A percentile compares a stretch with the other conserved stretches of the same genome.
These are phyloP conservation scores for Podospora pseudopauciseta DNA, from an alignment of 495 filamentous ascomycete species.

Conservation along the genomic window DNA sequence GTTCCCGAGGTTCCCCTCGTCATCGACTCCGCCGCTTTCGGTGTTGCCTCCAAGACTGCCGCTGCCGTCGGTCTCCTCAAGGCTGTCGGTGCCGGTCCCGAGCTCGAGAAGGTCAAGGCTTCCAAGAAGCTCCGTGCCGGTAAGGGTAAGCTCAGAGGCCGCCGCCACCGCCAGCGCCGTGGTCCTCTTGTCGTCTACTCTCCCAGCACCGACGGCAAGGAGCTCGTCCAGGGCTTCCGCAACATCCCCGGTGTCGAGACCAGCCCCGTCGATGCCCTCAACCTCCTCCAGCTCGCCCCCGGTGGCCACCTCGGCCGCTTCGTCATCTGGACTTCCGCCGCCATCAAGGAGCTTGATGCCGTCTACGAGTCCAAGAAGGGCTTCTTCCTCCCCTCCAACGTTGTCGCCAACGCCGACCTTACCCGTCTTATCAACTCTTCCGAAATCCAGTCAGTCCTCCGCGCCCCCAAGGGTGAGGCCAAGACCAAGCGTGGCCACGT, in stretches of 20 bases:
- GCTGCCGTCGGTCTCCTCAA: slow-evolving; percentile 81
- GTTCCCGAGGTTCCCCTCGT: slow-evolving; percentile 97
- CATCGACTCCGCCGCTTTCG: slow-evolving; percentile 82
- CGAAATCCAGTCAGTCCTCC: slow-evolving; percentile 92
- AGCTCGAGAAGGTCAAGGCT: slow-evolving; percentile 88
- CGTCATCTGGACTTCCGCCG: slow-evolving; percentile 96
- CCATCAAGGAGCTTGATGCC: slow-evolving; percentile 90
- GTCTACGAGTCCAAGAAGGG: slow-evolving; percentile 99
- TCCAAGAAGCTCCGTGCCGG: slow-evolving; percentile 93
- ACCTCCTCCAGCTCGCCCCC: slow-evolving; percentile 97
- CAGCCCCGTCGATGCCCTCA: slow-evolving; percentile 86
- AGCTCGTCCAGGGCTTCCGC: slow-evolving; percentile 88
- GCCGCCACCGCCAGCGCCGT: slow-evolving; percentile 94
- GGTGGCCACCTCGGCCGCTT: slow-evolving; percentile 99
- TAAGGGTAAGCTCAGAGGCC: slow-evolving; percentile 95
- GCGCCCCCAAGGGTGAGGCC: slow-evolving; percentile 81
- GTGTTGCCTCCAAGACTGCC: slow-evolving; percentile 80
- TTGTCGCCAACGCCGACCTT: slow-evolving; percentile 88
- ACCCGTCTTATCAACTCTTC: slow-evolving; percentile 97
- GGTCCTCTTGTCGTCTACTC: slow-evolving; percentile 96
- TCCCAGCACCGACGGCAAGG: slow-evolving; percentile 86
- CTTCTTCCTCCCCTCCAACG: slow-evolving; percentile 87
- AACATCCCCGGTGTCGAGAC: slow-evolving; percentile 99
- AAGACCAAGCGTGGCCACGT: slow-evolving; percentile 84
- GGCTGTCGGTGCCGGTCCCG: slow-evolving; percentile 81